Percentiles rank a stretch among this genome's conserved stretches.
These are phyloP conservation scores for Colletotrichum plurivorum DNA, from an alignment of 2,329 filamentous ascomycete species.

Conservation along the genomic window DNA sequence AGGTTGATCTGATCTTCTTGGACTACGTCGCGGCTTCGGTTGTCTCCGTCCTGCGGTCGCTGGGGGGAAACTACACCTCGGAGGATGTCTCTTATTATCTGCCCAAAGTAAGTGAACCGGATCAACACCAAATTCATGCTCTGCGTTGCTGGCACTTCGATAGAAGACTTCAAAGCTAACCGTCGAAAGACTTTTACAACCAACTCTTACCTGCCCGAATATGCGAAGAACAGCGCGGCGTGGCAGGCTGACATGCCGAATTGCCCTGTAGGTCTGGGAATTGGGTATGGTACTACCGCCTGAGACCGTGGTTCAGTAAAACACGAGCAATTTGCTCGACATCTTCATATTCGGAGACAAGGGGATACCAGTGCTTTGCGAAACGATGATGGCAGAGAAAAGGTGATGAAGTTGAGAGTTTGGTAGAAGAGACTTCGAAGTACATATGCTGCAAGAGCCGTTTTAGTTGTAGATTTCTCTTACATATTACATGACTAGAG, in stretches of 20 bases:
- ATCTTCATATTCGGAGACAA: no score
- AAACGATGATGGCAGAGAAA: no score
- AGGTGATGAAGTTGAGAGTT: no score
- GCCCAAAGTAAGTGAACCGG: slow-evolving; percentile 9
- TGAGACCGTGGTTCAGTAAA: neutral
- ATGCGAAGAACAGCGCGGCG: slow-evolving; percentile 3
- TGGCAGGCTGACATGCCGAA: slow-evolving; percentile 31
- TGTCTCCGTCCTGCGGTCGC: slow-evolving; percentile 16
- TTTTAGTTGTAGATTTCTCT: no score
- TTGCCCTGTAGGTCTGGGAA: slow-evolving; percentile 20
- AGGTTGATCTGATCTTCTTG: slow-evolving; percentile 27
- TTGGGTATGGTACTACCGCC: slow-evolving; percentile 11
- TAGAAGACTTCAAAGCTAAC: neutral
- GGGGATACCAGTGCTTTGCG: no score
- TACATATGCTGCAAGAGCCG: no score
- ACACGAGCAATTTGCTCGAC: no score
- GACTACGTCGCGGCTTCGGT: slow-evolving; percentile 28
- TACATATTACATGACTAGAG: no score
- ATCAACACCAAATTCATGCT: neutral
- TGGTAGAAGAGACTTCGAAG: no score
- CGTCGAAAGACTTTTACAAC: slow-evolving; percentile 19
- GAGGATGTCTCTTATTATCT: slow-evolving; percentile 26
- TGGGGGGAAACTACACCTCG: slow-evolving; percentile 25
- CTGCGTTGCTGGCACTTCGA: neutral
- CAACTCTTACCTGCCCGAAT: slow-evolving; percentile 25